These are phyloP conservation scores for Naganishia sp. DNA, from an alignment of 1,284 basidiomycete genomes.

Conservation along the genomic window DNA sequence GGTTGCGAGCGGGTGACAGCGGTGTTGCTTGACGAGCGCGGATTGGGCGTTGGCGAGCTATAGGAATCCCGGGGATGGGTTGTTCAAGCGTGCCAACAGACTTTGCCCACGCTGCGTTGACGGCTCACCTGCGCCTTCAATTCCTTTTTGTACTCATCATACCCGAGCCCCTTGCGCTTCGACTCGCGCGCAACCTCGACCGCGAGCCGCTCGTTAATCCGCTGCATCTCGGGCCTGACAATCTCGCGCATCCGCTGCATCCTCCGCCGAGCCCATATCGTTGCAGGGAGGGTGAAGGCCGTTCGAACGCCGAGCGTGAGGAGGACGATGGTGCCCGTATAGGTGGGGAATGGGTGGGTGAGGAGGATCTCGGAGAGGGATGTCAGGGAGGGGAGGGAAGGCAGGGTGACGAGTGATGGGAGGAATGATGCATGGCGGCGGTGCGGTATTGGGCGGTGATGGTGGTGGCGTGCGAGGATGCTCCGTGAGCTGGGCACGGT, in stretches of 20 bases:
- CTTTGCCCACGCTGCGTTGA: too few species aligned
- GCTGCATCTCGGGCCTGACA: conserved; percentile 55
- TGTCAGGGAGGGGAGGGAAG: conserved; percentile 32
- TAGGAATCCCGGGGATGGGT: neutral
- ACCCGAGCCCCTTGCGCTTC: conserved; percentile 48
- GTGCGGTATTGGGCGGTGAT: neutral
- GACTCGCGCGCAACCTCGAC: conserved; percentile 45
- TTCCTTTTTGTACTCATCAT: conserved; percentile 61
- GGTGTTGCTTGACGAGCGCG: conserved; percentile 45
- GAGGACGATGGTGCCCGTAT: conserved; percentile 54
- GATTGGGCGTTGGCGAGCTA: conserved; percentile 48
- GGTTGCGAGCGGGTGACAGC: conserved; percentile 50
- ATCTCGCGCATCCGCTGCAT: conserved; percentile 47
- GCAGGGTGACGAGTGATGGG: neutral
- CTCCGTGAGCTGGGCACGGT: neutral
- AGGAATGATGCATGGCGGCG: conserved; percentile 3
- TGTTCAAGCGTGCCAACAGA: neutral
- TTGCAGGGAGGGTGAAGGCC: conserved; percentile 55
- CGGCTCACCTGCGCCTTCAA: conserved; percentile 64
- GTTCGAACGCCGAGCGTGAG: conserved; percentile 55
- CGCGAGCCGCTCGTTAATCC: conserved; percentile 51
- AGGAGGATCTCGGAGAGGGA: conserved; percentile 41
- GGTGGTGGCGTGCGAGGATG: neutral
- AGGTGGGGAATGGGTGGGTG: conserved; percentile 43
- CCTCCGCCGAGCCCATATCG: conserved; percentile 56